These are phyloP conservation scores for Psidium friedrichsthalianum DNA, from an alignment of 345 rosid species.

Conservation along the genomic window DNA sequence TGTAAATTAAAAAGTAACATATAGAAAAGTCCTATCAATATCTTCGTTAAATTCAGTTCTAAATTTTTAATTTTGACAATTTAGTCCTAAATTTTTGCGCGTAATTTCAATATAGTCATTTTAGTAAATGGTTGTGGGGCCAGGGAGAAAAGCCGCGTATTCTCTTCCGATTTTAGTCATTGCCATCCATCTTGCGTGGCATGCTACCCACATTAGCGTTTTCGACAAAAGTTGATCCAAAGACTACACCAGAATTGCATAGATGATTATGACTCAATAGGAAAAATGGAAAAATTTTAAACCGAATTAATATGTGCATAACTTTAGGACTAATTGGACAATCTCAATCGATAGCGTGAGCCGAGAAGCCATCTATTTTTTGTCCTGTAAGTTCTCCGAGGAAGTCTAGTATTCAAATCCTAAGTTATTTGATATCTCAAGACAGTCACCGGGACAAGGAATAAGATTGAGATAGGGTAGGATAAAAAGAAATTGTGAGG, in stretches of 20 bases:
- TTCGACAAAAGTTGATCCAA: rapidly evolving
- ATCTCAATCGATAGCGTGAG: neutral
- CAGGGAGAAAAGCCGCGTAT: too few relatives aligned
- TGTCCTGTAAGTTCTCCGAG: neutral
- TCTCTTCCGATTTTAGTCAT: too few relatives aligned
- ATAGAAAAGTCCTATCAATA: neutral
- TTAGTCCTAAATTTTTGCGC: neutral
- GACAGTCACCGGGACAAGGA: neutral
- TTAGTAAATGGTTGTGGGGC: too few relatives aligned
- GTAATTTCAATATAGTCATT: neutral
- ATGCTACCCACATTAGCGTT: rapidly evolving
- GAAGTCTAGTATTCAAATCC: neutral
- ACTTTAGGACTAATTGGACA: neutral
- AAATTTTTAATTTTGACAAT: rapidly evolving
- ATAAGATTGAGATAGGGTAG: neutral
- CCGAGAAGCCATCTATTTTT: neutral
- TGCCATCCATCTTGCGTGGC: too few relatives aligned
- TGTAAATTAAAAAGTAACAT: neutral
- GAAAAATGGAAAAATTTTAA: neutral
- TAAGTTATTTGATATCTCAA: neutral
- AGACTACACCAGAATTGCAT: neutral
- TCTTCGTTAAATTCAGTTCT: neutral
- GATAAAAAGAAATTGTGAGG: neutral
- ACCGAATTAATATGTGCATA: neutral
- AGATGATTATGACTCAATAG: too few relatives aligned